Percentiles rank a stretch among this genome's conserved stretches.
Evolutionary conservation across 2,329 filamentous ascomycete species (phyloP).

Genomic region (Aureobasidium sp.): DNA sequence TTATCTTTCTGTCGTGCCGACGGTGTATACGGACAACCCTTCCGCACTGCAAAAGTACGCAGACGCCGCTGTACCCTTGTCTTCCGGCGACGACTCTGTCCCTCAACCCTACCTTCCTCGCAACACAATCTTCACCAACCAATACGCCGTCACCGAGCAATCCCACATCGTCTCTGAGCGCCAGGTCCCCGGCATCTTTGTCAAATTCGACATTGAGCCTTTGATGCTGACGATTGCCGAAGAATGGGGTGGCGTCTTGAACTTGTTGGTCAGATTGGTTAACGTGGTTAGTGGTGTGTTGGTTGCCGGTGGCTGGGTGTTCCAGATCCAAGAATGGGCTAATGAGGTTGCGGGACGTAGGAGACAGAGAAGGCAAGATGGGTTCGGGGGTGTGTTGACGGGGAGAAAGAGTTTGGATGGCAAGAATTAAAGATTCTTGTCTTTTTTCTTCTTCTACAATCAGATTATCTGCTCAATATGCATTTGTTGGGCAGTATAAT

Average conservation of each 20-base stretch:
- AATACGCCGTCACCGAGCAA: slow-evolving; percentile 95
- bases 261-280: slow-evolving; percentile 71
- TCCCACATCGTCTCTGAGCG: slow-evolving; percentile 60
- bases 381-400: slow-evolving; percentile 41
- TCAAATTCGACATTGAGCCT: slow-evolving; percentile 98
- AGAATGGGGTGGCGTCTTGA: slow-evolving; percentile 64
- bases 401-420: slow-evolving; percentile 25
- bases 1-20: slow-evolving; percentile 91
- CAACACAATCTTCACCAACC: slow-evolving; percentile 79
- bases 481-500: too few species aligned
- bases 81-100: slow-evolving; percentile 27
- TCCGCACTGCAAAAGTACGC: slow-evolving; percentile 40
- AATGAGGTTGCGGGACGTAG: slow-evolving; percentile 41
- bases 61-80: slow-evolving; percentile 31
- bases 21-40: slow-evolving; percentile 62
- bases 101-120: slow-evolving; percentile 29
- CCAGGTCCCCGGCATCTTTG: slow-evolving; percentile 79
- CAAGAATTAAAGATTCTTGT: background rate
- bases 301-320: slow-evolving; percentile 90
- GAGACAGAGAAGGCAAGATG: slow-evolving; percentile 30
- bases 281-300: slow-evolving; percentile 88
- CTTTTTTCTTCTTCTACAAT: background rate
- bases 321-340: slow-evolving; percentile 72
- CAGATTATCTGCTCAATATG: too few species aligned
- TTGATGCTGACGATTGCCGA: slow-evolving; percentile 82